Evolutionary conservation across 805 yeast species (phyloP).

Genomic region (Sugiyamaella americana): DNA sequence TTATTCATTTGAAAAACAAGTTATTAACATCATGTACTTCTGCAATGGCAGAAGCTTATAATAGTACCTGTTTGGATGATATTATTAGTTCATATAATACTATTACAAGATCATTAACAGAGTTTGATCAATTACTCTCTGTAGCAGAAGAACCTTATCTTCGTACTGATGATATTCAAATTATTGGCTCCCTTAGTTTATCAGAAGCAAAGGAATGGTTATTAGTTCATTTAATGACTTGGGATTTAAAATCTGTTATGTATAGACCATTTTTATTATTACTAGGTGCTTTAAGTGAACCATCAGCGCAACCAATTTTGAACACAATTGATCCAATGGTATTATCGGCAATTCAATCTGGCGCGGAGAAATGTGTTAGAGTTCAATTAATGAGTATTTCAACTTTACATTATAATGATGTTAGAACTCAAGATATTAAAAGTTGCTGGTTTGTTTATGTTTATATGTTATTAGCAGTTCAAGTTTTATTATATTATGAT

Average conservation of each 20-base stretch:
- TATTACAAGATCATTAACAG: neutral
- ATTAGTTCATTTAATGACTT: slow-evolving; percentile 2
- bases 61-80: neutral
- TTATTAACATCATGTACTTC: neutral
- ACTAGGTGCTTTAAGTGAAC: neutral
- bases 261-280: slow-evolving; percentile 8
- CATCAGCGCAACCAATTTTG: neutral
- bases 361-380: slow-evolving; percentile 5
- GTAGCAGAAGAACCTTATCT: slow-evolving; percentile 5
- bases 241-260: slow-evolving; percentile 2
- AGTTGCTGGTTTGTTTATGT: slow-evolving; percentile 7
- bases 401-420: neutral
- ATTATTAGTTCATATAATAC: neutral
- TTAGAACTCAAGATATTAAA: slow-evolving; percentile 1
- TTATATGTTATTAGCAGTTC: slow-evolving; percentile 3
- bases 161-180: slow-evolving; percentile 1
- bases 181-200: neutral
- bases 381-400: neutral
- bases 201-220: slow-evolving; percentile 5
- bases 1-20: neutral
- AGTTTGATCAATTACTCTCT: neutral
- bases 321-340: neutral
- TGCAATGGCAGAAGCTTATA: slow-evolving; percentile 1
- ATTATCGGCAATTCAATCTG: neutral
- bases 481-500: slow-evolving; percentile 2